Conservation (phyloP, 169 alveolate species). For the Cryptosporidium meleagridis region DNA sequence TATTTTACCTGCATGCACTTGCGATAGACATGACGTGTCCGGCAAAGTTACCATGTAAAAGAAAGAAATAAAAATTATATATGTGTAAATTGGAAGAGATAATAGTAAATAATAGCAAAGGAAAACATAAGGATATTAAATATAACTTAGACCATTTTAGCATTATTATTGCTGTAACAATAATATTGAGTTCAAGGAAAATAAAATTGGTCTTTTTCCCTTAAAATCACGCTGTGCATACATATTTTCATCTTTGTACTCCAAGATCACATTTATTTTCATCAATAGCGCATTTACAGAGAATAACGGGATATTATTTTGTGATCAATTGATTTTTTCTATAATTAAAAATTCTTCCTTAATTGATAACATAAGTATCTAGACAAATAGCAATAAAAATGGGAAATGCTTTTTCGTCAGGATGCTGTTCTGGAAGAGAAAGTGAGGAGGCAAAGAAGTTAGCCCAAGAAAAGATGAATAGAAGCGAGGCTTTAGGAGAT, state of each 20-base stretch:
- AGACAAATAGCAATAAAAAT: background rate
- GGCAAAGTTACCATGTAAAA: conserved; percentile 14
- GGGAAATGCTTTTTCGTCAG: conserved; percentile 44
- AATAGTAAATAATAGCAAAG: background rate
- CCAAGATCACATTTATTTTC: conserved; percentile 16
- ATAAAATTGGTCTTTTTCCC: background rate
- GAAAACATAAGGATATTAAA: background rate
- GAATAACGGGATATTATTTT: background rate
- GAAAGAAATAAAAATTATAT: background rate
- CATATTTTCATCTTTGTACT: background rate
- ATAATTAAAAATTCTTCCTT: background rate
- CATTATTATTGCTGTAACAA: background rate
- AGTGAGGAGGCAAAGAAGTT: conserved; percentile 54
- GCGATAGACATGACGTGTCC: conserved; percentile 13
- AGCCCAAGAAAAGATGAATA: conserved; percentile 48
- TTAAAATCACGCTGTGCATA: background rate
- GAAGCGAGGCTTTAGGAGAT: conserved; percentile 77
- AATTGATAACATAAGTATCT: background rate
- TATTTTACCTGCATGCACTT: background rate
- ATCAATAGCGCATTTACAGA: background rate
- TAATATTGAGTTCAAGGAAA: background rate
- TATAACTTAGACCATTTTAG: background rate
- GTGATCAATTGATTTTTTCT: background rate
- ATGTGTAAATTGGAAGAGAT: background rate
- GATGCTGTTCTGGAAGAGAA: conserved; percentile 73